Evolutionary conservation across 2,329 filamentous ascomycete species (phyloP).

Genomic region (Colletotrichum brevisporum): DNA sequence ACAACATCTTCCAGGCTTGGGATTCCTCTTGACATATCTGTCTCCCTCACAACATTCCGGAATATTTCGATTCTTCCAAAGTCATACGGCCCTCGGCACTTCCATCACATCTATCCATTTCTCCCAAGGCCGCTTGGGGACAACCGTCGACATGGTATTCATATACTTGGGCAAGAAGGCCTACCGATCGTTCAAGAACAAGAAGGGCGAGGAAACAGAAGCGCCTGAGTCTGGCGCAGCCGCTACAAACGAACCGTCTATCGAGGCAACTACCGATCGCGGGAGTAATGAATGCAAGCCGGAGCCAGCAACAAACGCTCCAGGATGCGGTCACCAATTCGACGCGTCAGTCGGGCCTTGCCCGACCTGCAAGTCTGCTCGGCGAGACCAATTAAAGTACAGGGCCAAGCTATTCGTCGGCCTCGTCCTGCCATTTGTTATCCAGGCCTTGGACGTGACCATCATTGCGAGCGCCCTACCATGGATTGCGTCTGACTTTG

Average conservation of each 20-base stretch:
- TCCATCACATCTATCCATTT: background rate
- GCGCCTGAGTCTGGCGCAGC: background rate
- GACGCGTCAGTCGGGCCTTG: slow-evolving; percentile 42
- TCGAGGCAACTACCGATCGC: slow-evolving; percentile 2
- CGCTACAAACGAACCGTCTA: background rate
- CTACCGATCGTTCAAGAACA: slow-evolving; percentile 20
- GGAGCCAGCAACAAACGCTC: background rate
- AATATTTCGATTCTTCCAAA: no score
- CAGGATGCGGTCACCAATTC: slow-evolving; percentile 21
- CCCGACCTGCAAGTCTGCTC: slow-evolving; percentile 51
- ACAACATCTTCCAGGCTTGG: no score
- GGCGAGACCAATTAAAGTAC: slow-evolving; percentile 55
- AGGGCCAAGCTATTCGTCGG: slow-evolving; percentile 72
- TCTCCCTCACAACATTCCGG: no score
- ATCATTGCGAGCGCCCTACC: slow-evolving; percentile 61
- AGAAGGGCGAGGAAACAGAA: background rate
- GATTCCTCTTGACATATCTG: no score
- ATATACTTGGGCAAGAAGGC: slow-evolving; percentile 34
- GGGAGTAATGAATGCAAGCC: slow-evolving; percentile 1
- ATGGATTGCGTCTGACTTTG: slow-evolving; percentile 75
- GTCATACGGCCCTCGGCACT: no score
- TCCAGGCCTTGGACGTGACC: slow-evolving; percentile 75
- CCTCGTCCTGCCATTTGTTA: slow-evolving; percentile 71
- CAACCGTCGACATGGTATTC: slow-evolving; percentile 27
- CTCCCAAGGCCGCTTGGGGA: background rate